phyloP scores from a whole-genome alignment of 257 asterid genomes.

The Solanum neorickii region DNA sequence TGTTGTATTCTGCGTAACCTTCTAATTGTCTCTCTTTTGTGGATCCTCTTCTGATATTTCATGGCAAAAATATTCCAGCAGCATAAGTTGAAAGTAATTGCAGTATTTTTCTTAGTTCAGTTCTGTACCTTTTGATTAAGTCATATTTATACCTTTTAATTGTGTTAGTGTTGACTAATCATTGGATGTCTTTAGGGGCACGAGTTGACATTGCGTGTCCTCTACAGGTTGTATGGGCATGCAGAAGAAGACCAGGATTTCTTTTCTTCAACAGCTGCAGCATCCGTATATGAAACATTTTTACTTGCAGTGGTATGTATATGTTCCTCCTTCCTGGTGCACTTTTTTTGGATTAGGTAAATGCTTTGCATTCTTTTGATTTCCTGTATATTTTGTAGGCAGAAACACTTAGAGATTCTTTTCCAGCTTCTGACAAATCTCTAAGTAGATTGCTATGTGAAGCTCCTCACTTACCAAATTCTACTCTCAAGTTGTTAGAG shows the following conservation, averaged over 20 bases:
- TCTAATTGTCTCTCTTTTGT: neutral
- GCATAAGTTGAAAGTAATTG: neutral
- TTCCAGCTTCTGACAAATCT: conserved; percentile 96
- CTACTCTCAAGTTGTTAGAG: conserved; percentile 66
- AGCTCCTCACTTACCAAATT: conserved; percentile 83
- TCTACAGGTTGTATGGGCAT: conserved; percentile 92
- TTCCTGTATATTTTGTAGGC: conserved; percentile 44
- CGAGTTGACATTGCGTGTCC: conserved; percentile 94
- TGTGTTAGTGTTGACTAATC: conserved; percentile 33
- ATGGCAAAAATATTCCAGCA: neutral
- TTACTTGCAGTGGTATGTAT: conserved; percentile 77
- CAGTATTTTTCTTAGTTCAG: neutral
- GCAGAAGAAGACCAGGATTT: conserved; percentile 91
- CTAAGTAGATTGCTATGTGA: conserved; percentile 86
- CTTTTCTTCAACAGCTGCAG: conserved; percentile 75
- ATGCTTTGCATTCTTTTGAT: conserved; percentile 7
- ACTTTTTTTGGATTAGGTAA: conserved; percentile 4
- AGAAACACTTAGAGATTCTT: conserved; percentile 75
- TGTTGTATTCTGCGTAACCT: neutral
- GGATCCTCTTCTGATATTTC: neutral
- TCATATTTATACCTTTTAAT: neutral
- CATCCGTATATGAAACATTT: conserved; percentile 82
- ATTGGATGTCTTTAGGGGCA: conserved; percentile 83
- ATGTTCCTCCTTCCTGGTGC: conserved; percentile 6
- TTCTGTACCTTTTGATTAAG: neutral